Base-by-base conservation (phyloP, 768 basidiomycete genomes). In the Thelephora ganbajun region DNA sequence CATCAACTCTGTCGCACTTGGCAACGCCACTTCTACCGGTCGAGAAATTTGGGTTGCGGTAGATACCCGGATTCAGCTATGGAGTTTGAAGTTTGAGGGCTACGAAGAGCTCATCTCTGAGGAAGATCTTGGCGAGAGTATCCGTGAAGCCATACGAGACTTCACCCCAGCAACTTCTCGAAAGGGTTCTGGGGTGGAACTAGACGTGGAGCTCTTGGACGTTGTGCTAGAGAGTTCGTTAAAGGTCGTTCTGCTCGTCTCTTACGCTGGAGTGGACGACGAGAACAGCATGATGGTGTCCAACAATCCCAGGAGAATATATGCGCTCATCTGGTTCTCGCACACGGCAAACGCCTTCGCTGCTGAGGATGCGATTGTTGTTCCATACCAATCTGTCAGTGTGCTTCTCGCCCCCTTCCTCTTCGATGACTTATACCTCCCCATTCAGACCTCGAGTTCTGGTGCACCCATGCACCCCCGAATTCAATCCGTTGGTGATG, bases 301-400 rank as follows among this genome's bases (percentile, higher is more conserved):
- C 35, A 64, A 63, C 19, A 56, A 56, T 7, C 72, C 80, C 46
- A 71, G 77, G 41, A 71, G 84, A 41, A 71, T 79, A 33, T 87
- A 87, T 61, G 76, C 79, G 11, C 62, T 86, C 36, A 65, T 74
- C 13, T 69, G 70, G 46, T 56, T 86, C 13, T 63, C 69, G n/a
- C 58, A 63, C 46, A 52, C 59, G 19, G 63, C 65, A 4, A 69
- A 69, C 11, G 52, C 54, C 2, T 73, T 79, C 59, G 57, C 61
- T 20, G 69, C 80, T 12, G 61, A 72, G 33, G 66, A 65, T 14
- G 63, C 83, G 34, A 71, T 67, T 36, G 68, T 66, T 33, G 78
- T 89, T 11, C 86, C 86, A 6, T 88, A 87, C 56, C 80, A 87
- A 60, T 79, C 78, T 49, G 85, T 88, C 54, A 56, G 79, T 66